Conservation (phyloP, 768 basidiomycete species). For the Melanogaster broomeanus region DNA sequence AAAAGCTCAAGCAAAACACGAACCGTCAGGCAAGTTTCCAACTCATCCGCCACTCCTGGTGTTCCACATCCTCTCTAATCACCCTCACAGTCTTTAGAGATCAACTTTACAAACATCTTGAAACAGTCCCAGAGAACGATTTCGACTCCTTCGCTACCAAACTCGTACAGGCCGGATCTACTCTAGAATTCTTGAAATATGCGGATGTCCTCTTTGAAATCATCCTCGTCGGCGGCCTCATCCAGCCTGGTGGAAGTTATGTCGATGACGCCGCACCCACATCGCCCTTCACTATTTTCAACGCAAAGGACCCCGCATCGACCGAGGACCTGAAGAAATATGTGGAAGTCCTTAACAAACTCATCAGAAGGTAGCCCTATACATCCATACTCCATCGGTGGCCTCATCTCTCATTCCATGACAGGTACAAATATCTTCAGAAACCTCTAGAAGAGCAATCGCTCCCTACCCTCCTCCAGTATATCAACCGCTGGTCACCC, state of each 20-base stretch:
- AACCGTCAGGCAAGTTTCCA: slow-evolving; percentile 60
- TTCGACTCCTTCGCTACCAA: slow-evolving; percentile 83
- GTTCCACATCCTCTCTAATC: slow-evolving; percentile 8
- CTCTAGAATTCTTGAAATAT: slow-evolving; percentile 96
- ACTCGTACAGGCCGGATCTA: slow-evolving; percentile 88
- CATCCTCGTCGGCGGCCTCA: slow-evolving; percentile 91
- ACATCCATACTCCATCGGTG: slow-evolving; percentile 2
- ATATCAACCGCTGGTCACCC: slow-evolving; percentile 81
- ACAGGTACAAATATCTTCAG: slow-evolving; percentile 98
- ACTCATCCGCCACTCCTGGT: not conserved
- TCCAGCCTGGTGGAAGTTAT: slow-evolving; percentile 94
- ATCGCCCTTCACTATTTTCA: slow-evolving; percentile 88
- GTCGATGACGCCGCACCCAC: slow-evolving; percentile 84
- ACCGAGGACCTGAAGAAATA: slow-evolving; percentile 90
- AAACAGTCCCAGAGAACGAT: slow-evolving; percentile 76
- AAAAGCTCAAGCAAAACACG: slow-evolving; percentile 93
- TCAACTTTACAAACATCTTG: slow-evolving; percentile 88
- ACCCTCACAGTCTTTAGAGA: slow-evolving; percentile 78
- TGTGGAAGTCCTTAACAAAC: slow-evolving; percentile 92
- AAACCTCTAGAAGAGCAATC: slow-evolving; percentile 89
- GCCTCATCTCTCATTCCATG: slow-evolving; percentile 1
- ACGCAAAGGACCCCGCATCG: slow-evolving; percentile 75
- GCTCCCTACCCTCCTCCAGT: slow-evolving; percentile 84
- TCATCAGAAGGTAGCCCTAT: slow-evolving; percentile 78
- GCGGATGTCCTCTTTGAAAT: slow-evolving; percentile 96